Conservation (phyloP, 805 yeast species). For the Schwanniomyces polymorphus region DNA sequence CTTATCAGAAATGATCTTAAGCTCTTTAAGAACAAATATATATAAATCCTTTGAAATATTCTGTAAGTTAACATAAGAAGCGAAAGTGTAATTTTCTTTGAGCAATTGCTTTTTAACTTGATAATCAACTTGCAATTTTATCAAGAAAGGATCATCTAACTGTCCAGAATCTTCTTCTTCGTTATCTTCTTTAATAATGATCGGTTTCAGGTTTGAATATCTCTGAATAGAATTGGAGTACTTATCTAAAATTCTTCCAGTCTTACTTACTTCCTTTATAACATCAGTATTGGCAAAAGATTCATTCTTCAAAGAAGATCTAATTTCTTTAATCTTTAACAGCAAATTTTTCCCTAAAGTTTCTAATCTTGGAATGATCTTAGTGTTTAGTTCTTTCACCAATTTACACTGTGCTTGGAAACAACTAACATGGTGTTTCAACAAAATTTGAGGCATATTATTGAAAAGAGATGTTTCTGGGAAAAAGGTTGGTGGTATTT, state of each 20-base stretch:
- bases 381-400: conserved; percentile 29
- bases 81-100: conserved; percentile 42
- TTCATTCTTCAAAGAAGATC: conserved; percentile 38
- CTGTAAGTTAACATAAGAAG: conserved; percentile 42
- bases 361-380: conserved; percentile 39
- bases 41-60: conserved; percentile 39
- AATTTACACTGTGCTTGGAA: conserved; percentile 27
- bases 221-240: conserved; percentile 33
- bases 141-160: conserved; percentile 41
- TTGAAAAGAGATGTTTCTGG: conserved; percentile 18
- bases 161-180: conserved; percentile 25
- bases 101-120: conserved; percentile 41
- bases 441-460: conserved; percentile 31
- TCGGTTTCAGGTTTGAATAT: conserved; percentile 40
- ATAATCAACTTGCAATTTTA: conserved; percentile 38
- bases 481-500: conserved; percentile 18
- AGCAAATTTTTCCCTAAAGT: conserved; percentile 32
- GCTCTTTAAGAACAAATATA: conserved; percentile 37
- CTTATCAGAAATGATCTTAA: conserved; percentile 29
- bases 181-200: conserved; percentile 19
- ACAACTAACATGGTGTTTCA: conserved; percentile 32
- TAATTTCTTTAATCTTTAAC: conserved; percentile 42
- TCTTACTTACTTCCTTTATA: conserved; percentile 50
- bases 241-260: conserved; percentile 51
- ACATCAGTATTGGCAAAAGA: conserved; percentile 38